Evolutionary conservation across 73 alveolate genomes (phyloP).

Genomic region (Uronychia binucleata): DNA sequence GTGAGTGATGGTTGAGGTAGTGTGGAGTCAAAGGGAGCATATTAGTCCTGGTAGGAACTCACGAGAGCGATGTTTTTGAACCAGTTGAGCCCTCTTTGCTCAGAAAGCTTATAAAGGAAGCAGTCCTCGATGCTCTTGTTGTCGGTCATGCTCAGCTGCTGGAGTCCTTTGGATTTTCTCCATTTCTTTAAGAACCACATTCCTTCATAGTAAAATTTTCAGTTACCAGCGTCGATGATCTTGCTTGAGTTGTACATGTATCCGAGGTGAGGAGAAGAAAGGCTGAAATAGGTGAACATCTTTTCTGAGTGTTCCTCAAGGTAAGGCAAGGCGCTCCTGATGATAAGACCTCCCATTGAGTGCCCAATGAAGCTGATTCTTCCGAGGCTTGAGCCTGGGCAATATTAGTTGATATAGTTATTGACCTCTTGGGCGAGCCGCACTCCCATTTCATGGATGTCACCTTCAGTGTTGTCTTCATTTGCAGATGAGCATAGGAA

Average conservation of each 20-base stretch:
- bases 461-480: conserved; percentile 96
- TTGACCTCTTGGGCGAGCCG: conserved; percentile 90
- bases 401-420: conserved; percentile 85
- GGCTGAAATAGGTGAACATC: conserved; percentile 92
- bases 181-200: conserved; percentile 98
- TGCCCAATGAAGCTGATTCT: conserved; percentile 94
- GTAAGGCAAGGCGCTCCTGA: conserved; percentile 93
- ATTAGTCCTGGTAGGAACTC: conserved; percentile 92
- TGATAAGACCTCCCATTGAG: conserved; percentile 96
- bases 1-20: no score
- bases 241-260: conserved; percentile 86
- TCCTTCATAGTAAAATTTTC: no score
- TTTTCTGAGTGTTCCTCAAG: conserved; percentile 89
- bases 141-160: conserved; percentile 95
- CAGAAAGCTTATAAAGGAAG: conserved; percentile 82
- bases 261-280: conserved; percentile 99
- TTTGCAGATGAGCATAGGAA: conserved; percentile 92
- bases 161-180: conserved; percentile 94
- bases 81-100: conserved; percentile 82
- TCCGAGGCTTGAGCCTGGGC: conserved; percentile 84
- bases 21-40: conserved; percentile 88
- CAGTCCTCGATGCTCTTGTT: conserved; percentile 84
- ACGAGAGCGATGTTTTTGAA: conserved; percentile 93
- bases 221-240: conserved; percentile 92
- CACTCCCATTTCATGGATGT: conserved; percentile 96